Percentiles rank a stretch among this genome's conserved stretches.
phyloP scores from a whole-genome alignment of 768 basidiomycete species.

The Trametes elegans region DNA sequence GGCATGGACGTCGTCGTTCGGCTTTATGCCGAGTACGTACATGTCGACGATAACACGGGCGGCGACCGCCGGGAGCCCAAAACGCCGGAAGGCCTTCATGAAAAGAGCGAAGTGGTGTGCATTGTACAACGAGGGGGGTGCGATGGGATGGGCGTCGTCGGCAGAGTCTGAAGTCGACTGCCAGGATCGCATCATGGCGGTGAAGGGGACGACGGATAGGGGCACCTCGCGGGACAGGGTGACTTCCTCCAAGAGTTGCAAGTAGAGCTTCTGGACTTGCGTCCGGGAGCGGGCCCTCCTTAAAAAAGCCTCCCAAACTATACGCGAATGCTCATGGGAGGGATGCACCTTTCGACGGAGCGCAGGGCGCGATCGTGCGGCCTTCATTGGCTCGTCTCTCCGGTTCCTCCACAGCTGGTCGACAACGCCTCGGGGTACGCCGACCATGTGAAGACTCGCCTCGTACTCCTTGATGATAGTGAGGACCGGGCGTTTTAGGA shows the following conservation, averaged over 20 bases:
- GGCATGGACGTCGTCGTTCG: conserved; percentile 48
- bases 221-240: neutral
- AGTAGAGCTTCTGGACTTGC: neutral
- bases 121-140: conserved; percentile 26
- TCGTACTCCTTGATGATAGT: conserved; percentile 38
- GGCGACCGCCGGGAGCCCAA: conserved; percentile 31
- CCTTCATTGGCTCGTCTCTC: neutral
- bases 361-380: neutral
- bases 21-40: conserved; percentile 42
- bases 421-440: conserved; percentile 41
- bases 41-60: conserved; percentile 51
- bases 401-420: conserved; percentile 1
- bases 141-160: neutral
- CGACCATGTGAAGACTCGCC: conserved; percentile 49
- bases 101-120: conserved; percentile 33
- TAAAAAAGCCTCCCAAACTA: neutral
- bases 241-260: neutral
- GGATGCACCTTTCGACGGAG: neutral
- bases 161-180: neutral
- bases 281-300: neutral
- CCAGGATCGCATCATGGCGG: neutral
- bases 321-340: neutral
- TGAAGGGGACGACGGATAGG: neutral
- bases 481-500: neutral
- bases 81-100: conserved; percentile 11